Conservation (phyloP, 768 basidiomycete genomes). For the Stropharia rugosoannulata region DNA sequence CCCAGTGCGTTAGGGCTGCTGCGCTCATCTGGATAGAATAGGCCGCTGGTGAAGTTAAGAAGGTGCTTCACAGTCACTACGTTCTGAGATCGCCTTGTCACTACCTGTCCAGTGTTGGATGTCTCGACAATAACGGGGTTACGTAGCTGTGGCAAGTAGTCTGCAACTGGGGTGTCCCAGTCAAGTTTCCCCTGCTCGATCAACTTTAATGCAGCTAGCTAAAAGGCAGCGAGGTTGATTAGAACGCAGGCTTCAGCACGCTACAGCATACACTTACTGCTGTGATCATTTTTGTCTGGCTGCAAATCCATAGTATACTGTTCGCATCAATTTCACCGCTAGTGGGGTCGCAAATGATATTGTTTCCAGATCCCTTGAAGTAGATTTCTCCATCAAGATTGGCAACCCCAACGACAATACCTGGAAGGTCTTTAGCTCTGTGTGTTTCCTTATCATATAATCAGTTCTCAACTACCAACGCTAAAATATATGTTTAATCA, state of each 20-base stretch:
- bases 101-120: slow-evolving; percentile 1
- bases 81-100: slow-evolving; percentile 20
- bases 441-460: too few relatives aligned
- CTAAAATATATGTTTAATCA: too few relatives aligned
- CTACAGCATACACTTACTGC: slow-evolving; percentile 19
- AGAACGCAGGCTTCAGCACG: background rate
- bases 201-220: too few relatives aligned
- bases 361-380: slow-evolving; percentile 22
- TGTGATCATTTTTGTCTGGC: slow-evolving; percentile 32
- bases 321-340: slow-evolving; percentile 24
- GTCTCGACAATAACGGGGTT: slow-evolving; percentile 22
- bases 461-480: too few relatives aligned
- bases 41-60: slow-evolving; percentile 28
- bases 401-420: slow-evolving; percentile 18
- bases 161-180: slow-evolving; percentile 6
- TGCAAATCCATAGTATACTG: slow-evolving; percentile 35
- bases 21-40: slow-evolving; percentile 19
- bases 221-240: background rate
- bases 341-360: slow-evolving; percentile 22
- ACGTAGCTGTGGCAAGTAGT: slow-evolving; percentile 22
- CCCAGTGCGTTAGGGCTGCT: background rate
- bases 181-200: too few relatives aligned
- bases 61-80: slow-evolving; percentile 20
- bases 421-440: slow-evolving; percentile 8
- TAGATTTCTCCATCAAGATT: slow-evolving; percentile 25